A percentile compares a stretch with the other conserved stretches of the same genome.
Conservation (phyloP, 208 protist species). For the Trypanosoma cruzi region DNA sequence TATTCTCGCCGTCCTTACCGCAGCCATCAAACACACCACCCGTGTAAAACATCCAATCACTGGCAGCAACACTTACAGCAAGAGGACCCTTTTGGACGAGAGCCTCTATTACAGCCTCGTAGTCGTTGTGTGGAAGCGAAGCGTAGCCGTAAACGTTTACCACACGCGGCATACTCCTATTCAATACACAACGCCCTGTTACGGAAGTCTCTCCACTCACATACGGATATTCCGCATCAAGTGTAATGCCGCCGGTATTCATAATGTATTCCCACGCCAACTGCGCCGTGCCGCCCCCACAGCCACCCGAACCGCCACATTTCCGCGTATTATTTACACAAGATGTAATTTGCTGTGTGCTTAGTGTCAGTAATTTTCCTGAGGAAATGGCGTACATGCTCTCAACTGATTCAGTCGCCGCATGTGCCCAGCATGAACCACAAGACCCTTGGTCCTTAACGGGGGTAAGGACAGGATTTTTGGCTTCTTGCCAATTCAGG, state of each 20-base stretch:
- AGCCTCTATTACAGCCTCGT: conserved; percentile 57
- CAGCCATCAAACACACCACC: conserved; percentile 80
- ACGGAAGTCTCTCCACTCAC: conserved; percentile 52
- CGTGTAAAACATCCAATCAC: conserved; percentile 64
- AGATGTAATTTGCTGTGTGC: conserved; percentile 93
- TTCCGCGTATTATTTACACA: conserved; percentile 72
- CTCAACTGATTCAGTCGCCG: conserved; percentile 75
- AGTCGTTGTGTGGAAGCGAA: conserved; percentile 62
- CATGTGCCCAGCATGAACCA: conserved; percentile 79
- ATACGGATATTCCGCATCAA: conserved; percentile 82
- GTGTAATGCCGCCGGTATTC: conserved; percentile 48
- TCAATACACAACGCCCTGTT: conserved; percentile 18
- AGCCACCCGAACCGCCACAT: conserved; percentile 76
- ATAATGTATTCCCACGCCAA: conserved; percentile 80
- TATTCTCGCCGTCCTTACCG: conserved; percentile 48
- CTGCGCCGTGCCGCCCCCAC: conserved; percentile 73
- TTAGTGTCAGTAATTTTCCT: conserved; percentile 71
- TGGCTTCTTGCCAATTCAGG: conserved; percentile 31
- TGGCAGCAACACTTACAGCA: conserved; percentile 79
- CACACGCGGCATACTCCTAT: conserved; percentile 15
- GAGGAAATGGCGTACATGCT: conserved; percentile 65
- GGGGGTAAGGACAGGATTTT: conserved; percentile 51
- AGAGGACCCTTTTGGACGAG: conserved; percentile 72
- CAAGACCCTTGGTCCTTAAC: conserved; percentile 84
- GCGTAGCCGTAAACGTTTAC: conserved; percentile 61